These are phyloP conservation scores for Candida argentea DNA, from an alignment of 805 yeast genomes.

Conservation along the genomic window DNA sequence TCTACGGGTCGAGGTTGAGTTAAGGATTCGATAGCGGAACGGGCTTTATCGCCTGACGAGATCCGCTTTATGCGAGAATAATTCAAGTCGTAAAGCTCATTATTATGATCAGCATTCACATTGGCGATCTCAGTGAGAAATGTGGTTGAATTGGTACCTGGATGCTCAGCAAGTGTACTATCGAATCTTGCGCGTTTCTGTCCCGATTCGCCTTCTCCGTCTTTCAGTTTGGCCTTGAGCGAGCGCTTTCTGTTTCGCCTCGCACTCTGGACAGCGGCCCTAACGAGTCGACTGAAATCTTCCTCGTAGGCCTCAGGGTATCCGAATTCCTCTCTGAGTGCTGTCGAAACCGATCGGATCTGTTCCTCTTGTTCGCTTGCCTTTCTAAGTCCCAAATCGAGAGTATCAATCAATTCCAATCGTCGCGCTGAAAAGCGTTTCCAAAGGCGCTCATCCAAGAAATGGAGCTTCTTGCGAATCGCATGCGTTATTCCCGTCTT, in stretches of 20 bases:
- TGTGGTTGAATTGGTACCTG: neutral
- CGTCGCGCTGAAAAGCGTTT: slow-evolving; percentile 84
- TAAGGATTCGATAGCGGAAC: slow-evolving; percentile 37
- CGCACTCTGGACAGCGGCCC: slow-evolving; percentile 91
- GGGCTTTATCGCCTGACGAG: slow-evolving; percentile 28
- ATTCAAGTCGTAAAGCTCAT: slow-evolving; percentile 23
- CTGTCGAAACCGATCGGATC: slow-evolving; percentile 67
- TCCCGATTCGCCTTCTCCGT: slow-evolving; percentile 4
- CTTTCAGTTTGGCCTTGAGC: slow-evolving; percentile 17
- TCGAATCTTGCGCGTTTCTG: slow-evolving; percentile 1
- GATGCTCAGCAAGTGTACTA: neutral
- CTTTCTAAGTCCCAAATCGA: slow-evolving; percentile 53
- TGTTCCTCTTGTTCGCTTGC: slow-evolving; percentile 90
- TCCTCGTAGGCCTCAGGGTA: slow-evolving; percentile 46
- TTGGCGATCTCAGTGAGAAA: slow-evolving; percentile 27
- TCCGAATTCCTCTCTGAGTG: slow-evolving; percentile 68
- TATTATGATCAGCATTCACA: slow-evolving; percentile 23
- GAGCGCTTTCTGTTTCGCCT: slow-evolving; percentile 75
- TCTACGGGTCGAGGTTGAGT: slow-evolving; percentile 28
- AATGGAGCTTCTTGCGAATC: slow-evolving; percentile 55
- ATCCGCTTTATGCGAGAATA: slow-evolving; percentile 21
- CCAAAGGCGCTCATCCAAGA: slow-evolving; percentile 80
- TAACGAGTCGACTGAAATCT: slow-evolving; percentile 83
- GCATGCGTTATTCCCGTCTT: slow-evolving; percentile 45
- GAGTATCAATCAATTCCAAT: slow-evolving; percentile 75